Evolutionary conservation across 805 yeast genomes (phyloP), one percentile per base, ranked within the genome.

Genomic region (Saturnispora zaruensis): DNA sequence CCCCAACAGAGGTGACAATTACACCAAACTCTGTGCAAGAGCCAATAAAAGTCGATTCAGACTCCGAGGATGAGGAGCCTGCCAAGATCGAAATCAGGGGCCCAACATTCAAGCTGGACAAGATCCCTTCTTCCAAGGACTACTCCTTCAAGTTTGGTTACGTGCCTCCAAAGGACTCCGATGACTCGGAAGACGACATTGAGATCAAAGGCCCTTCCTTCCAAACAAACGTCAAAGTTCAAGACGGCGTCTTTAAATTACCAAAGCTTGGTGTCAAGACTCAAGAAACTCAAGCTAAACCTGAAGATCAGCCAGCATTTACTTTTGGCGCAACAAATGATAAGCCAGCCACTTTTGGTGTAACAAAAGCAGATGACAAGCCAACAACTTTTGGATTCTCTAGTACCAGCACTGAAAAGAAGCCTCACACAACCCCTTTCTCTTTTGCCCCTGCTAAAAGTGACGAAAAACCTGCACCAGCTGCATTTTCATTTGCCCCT

Each of bases 121-220:
- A 67, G 28, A 69, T 75, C 16, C 82, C 82, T 48, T 73, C 73
- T 4, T 70, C 77, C 2, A 69, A 70, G 3, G 69, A 72, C 50
- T 70, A 79, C n/a, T 77, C 75, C 5, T 79, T 79, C 62, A 68
- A 72, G 26, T 73, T 79, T 51, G 71, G 70, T 16, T 51, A 58
- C 23, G 66, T 57, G 21, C 67, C 69, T 4, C 62, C 64, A 25
- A 61, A 61, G 18, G 66, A 62, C 38, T 62, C 53, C 14, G 58
- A 75, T 47, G 82, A 77, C 42, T 72, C 78, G 0, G 86, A 80
- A 32, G 79, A 80, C 20, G 85, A 80, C 34, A 65, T 81, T 24
- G 82, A 81, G 60, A 75, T 84, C 26, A 78, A 85, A 63, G 95
- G 95, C 1, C 95, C 95, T 20, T 66, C 72, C 13, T 87, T 87